These are phyloP conservation scores for Mycena capillaripes DNA, from an alignment of 768 basidiomycete species.

Conservation along the genomic window DNA sequence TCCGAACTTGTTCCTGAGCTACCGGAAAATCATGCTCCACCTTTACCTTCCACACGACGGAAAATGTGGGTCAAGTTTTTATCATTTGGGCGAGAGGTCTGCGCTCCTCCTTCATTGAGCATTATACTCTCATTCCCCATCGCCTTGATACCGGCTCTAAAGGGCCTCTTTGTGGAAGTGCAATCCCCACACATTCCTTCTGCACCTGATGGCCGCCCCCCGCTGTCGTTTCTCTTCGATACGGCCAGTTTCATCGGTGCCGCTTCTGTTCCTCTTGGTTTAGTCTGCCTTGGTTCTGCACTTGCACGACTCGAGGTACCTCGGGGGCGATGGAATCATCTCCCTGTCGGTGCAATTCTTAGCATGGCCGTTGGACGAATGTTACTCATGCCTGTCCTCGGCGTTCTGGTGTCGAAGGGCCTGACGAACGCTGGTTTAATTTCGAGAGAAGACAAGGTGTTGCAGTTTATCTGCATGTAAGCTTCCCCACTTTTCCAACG, in stretches of 20 bases:
- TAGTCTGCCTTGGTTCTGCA: slow-evolving; percentile 73
- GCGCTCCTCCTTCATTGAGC: slow-evolving; percentile 54
- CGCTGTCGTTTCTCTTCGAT: slow-evolving; percentile 72
- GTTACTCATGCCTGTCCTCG: slow-evolving; percentile 61
- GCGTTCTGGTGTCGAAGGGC: slow-evolving; percentile 58
- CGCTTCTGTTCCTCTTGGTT: slow-evolving; percentile 71
- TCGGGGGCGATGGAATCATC: slow-evolving; percentile 48
- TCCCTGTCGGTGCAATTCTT: slow-evolving; percentile 56
- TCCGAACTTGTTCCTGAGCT: neutral
- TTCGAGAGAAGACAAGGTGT: slow-evolving; percentile 54
- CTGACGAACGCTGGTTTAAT: slow-evolving; percentile 54
- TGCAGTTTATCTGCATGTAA: slow-evolving; percentile 62
- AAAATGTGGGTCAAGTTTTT: neutral
- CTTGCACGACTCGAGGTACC: slow-evolving; percentile 64
- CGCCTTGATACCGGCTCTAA: slow-evolving; percentile 68
- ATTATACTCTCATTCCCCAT: slow-evolving; percentile 69
- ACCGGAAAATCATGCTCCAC: neutral
- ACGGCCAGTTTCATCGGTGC: slow-evolving; percentile 70
- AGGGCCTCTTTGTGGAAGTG: slow-evolving; percentile 69
- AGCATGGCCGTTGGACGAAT: slow-evolving; percentile 58
- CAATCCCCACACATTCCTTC: slow-evolving; percentile 56
- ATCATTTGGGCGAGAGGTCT: neutral
- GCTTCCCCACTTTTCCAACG: neutral
- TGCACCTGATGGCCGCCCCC: slow-evolving; percentile 77
- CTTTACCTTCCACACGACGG: neutral